These are phyloP conservation scores for Erodium chrysanthum DNA, from an alignment of 441 rosid species.

Conservation along the genomic window DNA sequence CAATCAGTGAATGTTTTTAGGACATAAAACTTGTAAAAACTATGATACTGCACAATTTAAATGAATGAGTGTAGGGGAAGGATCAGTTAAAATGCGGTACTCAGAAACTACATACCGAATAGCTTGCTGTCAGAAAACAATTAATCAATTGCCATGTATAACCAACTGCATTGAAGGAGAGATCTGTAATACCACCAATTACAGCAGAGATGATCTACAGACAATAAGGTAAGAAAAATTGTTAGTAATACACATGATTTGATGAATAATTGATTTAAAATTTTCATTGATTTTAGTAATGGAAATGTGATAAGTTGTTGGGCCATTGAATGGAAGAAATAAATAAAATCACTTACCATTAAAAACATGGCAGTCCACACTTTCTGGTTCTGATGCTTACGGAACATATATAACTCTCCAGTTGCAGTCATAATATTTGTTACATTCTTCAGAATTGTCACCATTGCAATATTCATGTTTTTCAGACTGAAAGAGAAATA, in stretches of 20 bases:
- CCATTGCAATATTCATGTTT: constrained; percentile 87
- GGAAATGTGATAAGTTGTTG: neutral
- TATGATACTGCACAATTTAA: neutral
- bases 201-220: constrained; percentile 77
- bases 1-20: constrained; percentile 11
- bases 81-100: neutral
- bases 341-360: constrained; percentile 42
- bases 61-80: neutral
- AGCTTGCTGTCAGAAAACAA: constrained; percentile 77
- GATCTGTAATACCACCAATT: constrained; percentile 72
- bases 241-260: neutral
- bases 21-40: neutral
- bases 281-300: neutral
- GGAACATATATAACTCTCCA: constrained; percentile 72
- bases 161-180: constrained; percentile 66
- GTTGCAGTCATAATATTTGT: constrained; percentile 81
- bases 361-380: constrained; percentile 89
- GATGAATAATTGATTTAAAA: neutral
- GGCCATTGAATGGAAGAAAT: neutral
- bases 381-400: constrained; percentile 74
- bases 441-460: constrained; percentile 83
- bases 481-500: constrained; percentile 54
- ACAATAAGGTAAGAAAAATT: neutral
- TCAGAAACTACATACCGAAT: constrained; percentile 45
- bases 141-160: constrained; percentile 71